These are phyloP conservation scores for Yamadazyma sp. DNA, from an alignment of 1,139 yeast species.

Conservation along the genomic window DNA sequence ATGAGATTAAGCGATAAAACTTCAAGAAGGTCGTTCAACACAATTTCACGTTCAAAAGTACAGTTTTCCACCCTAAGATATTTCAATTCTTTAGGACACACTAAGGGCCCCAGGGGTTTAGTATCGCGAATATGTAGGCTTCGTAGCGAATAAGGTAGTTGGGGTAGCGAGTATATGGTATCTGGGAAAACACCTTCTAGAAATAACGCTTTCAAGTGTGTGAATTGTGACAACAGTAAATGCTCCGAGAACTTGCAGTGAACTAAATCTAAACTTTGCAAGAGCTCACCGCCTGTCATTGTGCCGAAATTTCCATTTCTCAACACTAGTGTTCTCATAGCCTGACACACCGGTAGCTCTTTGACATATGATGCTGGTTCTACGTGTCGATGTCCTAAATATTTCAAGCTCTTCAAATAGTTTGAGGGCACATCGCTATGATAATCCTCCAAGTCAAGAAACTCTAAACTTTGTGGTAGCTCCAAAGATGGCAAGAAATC, in stretches of 20 bases:
- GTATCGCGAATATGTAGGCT: too few relatives aligned
- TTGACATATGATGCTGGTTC: neutral
- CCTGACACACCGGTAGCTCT: neutral
- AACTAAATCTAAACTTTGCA: too few relatives aligned
- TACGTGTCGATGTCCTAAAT: neutral
- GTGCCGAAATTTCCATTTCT: neutral
- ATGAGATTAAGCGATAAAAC: neutral
- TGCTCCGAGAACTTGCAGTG: too few relatives aligned
- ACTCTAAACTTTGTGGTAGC: neutral
- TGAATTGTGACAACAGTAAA: neutral
- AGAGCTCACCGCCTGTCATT: too few relatives aligned
- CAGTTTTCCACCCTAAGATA: neutral
- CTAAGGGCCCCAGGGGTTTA: neutral
- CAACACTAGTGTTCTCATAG: neutral
- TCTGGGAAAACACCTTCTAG: neutral
- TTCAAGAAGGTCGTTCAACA: neutral
- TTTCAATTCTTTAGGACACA: neutral
- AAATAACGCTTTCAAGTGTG: neutral
- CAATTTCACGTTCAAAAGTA: too few relatives aligned
- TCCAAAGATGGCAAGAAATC: neutral
- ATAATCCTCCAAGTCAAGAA: neutral
- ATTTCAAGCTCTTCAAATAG: neutral
- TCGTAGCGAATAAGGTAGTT: too few relatives aligned
- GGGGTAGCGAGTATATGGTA: too few relatives aligned
- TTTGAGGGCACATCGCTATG: neutral